These are phyloP conservation scores for Tripterygium wilfordii DNA, from an alignment of 177 flowering plant genomes.

Conservation along the genomic window DNA sequence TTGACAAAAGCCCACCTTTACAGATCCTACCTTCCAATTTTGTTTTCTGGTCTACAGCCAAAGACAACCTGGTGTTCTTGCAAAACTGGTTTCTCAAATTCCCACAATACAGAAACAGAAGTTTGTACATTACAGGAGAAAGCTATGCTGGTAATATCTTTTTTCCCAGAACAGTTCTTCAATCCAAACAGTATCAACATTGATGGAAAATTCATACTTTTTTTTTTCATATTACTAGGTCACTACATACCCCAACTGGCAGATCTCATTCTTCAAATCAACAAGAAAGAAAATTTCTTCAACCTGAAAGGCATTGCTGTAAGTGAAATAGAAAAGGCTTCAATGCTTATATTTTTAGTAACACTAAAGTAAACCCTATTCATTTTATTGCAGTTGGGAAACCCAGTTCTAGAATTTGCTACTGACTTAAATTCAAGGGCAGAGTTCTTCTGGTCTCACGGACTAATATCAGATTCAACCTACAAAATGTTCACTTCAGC, in stretches of 20 bases:
- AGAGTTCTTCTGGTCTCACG: conserved; percentile 86
- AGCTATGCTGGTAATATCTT: conserved; percentile 87
- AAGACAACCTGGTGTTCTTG: conserved; percentile 82
- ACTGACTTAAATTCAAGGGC: conserved; percentile 81
- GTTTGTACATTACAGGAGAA: conserved; percentile 84
- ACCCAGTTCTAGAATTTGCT: conserved; percentile 67
- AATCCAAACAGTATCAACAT: neutral
- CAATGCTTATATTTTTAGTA: neutral
- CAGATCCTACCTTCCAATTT: too few relatives aligned
- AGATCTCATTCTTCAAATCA: conserved; percentile 58
- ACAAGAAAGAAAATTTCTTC: conserved; percentile 55
- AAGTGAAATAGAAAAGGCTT: conserved; percentile 20
- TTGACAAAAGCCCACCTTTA: conserved; percentile 16
- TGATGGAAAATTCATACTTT: too few relatives aligned
- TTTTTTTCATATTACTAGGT: too few relatives aligned
- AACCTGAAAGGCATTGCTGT: conserved; percentile 94
- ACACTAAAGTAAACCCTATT: too few relatives aligned
- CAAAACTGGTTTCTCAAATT: conserved; percentile 77
- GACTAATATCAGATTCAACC: conserved; percentile 79
- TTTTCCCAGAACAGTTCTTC: conserved; percentile 1
- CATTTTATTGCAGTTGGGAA: conserved; percentile 66
- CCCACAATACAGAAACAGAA: conserved; percentile 69
- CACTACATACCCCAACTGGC: conserved; percentile 88
- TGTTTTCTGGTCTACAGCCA: conserved; percentile 41
- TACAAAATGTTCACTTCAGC: conserved; percentile 55